phyloP scores from a whole-genome alignment of 1,284 basidiomycete species.

The Athelia sp. region DNA sequence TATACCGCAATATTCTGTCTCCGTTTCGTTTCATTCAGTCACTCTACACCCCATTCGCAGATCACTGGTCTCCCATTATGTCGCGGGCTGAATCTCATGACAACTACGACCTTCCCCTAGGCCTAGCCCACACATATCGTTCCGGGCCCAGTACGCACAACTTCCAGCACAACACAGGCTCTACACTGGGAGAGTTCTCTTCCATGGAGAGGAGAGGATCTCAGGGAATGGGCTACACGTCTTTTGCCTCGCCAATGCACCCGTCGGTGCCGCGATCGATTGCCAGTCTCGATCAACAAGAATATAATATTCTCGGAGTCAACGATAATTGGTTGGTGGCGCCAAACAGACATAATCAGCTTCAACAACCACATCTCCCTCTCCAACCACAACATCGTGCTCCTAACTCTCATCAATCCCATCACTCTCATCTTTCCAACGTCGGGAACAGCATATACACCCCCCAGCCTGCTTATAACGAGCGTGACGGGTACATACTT shows the following conservation, averaged over 20 bases:
- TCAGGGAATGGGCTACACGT: conserved; percentile 6
- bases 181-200: conserved; percentile 7
- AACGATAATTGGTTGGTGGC: conserved; percentile 20
- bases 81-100: conserved; percentile 38
- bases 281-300: conserved; percentile 24
- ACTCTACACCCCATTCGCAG: conserved; percentile 14
- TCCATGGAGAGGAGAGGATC: conserved; percentile 19
- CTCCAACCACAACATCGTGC: conserved; percentile 22
- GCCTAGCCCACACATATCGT: conserved; percentile 17
- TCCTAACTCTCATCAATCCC: conserved; percentile 24
- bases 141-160: conserved; percentile 6
- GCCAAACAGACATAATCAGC: conserved; percentile 32
- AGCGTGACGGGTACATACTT: conserved; percentile 29
- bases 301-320: conserved; percentile 9
- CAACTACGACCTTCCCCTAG: conserved; percentile 29
- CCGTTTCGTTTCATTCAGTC: conserved; percentile 20
- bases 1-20: no score
- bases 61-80: no score
- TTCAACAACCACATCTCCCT: no score
- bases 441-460: conserved; percentile 12
- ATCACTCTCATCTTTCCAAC: conserved; percentile 24
- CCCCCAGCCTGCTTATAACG: conserved; percentile 26
- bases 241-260: neutral
- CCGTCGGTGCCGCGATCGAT: conserved; percentile 21
- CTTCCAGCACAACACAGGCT: conserved; percentile 11